phyloP scores from a whole-genome alignment of 2,329 filamentous ascomycete genomes.

The Pyrenophora graminea region DNA sequence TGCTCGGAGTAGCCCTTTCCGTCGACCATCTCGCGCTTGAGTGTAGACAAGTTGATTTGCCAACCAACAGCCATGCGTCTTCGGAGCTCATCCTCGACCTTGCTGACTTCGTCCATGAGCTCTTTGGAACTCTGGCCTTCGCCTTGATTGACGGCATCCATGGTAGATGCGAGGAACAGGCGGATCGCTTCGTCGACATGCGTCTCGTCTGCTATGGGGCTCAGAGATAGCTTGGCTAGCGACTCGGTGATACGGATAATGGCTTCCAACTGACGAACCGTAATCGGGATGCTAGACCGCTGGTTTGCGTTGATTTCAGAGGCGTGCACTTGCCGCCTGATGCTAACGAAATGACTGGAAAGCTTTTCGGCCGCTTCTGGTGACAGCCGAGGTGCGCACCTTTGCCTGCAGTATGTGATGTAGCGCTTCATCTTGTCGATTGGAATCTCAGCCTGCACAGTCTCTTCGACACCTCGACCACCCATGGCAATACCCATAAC shows the following conservation, averaged over 20 bases:
- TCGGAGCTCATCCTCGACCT: constrained; percentile 86
- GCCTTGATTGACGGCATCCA: constrained; percentile 95
- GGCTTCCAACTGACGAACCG: constrained; percentile 93
- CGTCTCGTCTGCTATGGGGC: constrained; percentile 81
- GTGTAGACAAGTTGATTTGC: constrained; percentile 85
- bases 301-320: constrained; percentile 88
- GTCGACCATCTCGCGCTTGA: constrained; percentile 89
- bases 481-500: constrained; percentile 98
- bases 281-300: constrained; percentile 94
- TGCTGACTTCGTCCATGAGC: constrained; percentile 84
- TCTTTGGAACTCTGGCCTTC: constrained; percentile 79
- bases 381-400: constrained; percentile 88
- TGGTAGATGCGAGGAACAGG: constrained; percentile 92
- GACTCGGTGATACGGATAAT: constrained; percentile 97
- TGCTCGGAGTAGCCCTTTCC: constrained; percentile 88
- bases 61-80: constrained; percentile 89
- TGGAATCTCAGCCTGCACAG: constrained; percentile 82
- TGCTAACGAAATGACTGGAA: constrained; percentile 95
- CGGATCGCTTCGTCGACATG: constrained; percentile 98
- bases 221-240: constrained; percentile 86
- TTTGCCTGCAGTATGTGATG: constrained; percentile 93
- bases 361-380: constrained; percentile 92
- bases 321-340: constrained; percentile 89
- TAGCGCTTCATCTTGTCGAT: constrained; percentile 98
- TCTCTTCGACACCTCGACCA: constrained; percentile 78